Percentiles rank a stretch among this genome's conserved stretches.
phyloP scores from a whole-genome alignment of 176 grass and related monocot species.

The Rhipidocladum racemiflorum region DNA sequence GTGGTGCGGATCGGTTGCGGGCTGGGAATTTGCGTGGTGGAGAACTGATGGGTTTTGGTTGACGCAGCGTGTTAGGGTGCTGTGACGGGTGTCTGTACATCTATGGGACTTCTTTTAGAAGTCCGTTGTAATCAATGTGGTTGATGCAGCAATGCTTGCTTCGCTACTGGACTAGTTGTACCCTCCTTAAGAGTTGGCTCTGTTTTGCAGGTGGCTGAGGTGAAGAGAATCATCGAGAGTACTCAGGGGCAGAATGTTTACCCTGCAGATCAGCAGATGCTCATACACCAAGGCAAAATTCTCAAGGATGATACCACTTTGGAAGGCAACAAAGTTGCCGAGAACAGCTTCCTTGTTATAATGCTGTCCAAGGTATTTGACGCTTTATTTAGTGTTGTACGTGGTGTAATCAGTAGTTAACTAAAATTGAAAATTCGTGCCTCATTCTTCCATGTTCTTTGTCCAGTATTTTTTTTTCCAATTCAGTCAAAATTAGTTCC shows the following conservation, averaged over 20 bases:
- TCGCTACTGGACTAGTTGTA: neutral
- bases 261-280: constrained; percentile 82
- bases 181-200: neutral
- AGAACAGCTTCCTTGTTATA: constrained; percentile 88
- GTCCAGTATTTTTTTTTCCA: neutral
- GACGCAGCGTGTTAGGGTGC: neutral
- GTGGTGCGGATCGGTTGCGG: neutral
- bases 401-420: neutral
- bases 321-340: constrained; percentile 74
- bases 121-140: neutral
- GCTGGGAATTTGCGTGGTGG: neutral
- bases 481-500: neutral
- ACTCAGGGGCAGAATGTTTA: constrained; percentile 69
- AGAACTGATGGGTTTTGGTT: neutral
- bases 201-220: constrained; percentile 63
- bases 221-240: constrained; percentile 79
- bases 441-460: neutral
- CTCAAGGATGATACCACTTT: constrained; percentile 96
- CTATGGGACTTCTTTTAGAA: neutral
- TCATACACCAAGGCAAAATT: constrained; percentile 95
- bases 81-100: neutral
- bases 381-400: neutral
- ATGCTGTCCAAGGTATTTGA: constrained; percentile 89
- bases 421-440: neutral
- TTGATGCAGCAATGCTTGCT: neutral